Conservation (phyloP, 805 yeast species). For the Schwanniomyces polymorphus region DNA sequence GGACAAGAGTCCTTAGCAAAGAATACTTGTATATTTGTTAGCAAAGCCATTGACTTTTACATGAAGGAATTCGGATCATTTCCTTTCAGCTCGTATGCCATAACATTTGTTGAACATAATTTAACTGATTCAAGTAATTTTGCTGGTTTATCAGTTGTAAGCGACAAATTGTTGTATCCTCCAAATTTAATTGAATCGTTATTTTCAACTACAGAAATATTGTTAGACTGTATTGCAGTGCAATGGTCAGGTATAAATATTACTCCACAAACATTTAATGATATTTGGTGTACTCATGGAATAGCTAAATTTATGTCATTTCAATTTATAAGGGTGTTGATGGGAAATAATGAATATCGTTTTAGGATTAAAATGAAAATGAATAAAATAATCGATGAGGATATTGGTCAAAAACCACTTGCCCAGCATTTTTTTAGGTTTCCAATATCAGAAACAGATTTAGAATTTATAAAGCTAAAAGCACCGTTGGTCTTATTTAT, state of each 20-base stretch:
- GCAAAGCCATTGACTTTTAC: constrained; percentile 78
- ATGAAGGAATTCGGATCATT: constrained; percentile 90
- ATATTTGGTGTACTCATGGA: constrained; percentile 88
- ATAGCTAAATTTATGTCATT: constrained; percentile 80
- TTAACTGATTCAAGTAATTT: constrained; percentile 55
- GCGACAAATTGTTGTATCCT: constrained; percentile 66
- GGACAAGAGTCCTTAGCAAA: constrained; percentile 54
- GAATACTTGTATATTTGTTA: constrained; percentile 75
- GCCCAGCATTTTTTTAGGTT: constrained; percentile 65
- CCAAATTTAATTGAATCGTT: constrained; percentile 77
- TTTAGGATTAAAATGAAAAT: constrained; percentile 65
- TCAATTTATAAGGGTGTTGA: constrained; percentile 63
- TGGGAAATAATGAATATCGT: constrained; percentile 84
- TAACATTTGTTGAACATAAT: constrained; percentile 68
- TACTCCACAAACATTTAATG: constrained; percentile 74
- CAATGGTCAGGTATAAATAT: constrained; percentile 96
- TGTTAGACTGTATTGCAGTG: constrained; percentile 71
- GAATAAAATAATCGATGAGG: constrained; percentile 69
- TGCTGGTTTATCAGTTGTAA: constrained; percentile 69
- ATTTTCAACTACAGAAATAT: constrained; percentile 61
- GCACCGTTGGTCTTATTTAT: constrained; percentile 85
- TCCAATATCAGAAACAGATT: constrained; percentile 62
- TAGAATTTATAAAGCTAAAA: constrained; percentile 71
- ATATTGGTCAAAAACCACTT: constrained; percentile 79
- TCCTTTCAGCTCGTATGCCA: constrained; percentile 80